Base-by-base conservation (phyloP, 805 yeast genomes). In the Sugiyamaella valdiviana region DNA sequence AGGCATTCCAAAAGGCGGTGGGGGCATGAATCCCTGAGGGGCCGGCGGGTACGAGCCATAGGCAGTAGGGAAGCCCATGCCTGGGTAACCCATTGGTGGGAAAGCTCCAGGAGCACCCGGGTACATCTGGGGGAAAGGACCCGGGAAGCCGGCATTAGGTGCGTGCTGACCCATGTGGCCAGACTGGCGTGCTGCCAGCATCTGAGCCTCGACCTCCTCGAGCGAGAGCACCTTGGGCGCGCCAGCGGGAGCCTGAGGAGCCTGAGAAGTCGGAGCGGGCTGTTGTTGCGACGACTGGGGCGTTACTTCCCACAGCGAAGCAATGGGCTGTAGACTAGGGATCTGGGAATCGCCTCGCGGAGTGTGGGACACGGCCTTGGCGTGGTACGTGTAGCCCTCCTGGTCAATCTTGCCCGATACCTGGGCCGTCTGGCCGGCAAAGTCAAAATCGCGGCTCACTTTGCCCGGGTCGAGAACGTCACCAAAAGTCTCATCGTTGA, bases 161-260 rank as follows among this genome's bases (percentile, higher is more conserved):
- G 69, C 26, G 26, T 9, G 9, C 39, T 70, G 70, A 57, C 32
- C 32, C 10, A n/a, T n/a, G n/a, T n/a, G n/a, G 63, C 62, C 56
- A 6, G 54, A 21, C 6, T 59, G 59, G 49, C 69, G 75, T 48
- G 74, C 71, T 4, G 76, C 72, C 51, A 80, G 70, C 62, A 83
- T 71, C 58, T 80, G 87, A 6, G 95, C 87, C 67, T 89, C 96
- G 55, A 89, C 77, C 58, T 89, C 95, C 63, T 85, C 91, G 63
- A 87, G 71, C 9, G 95, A 83, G 57, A 85, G 66, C 19, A 83
- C 74, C 57, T 75, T 76, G 56, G 72, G 71, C 37, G 15, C 51
- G 14, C 26, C 26, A 23, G 9, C 26, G 53, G 10, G 55, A 48
- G 35, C 45, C 55, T 57, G 51, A 60, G 29, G 48, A 54, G 23